Evolutionary conservation across 2,329 filamentous ascomycete species (phyloP), one percentile per base, ranked within the genome.

Genomic region (Cladophialophora immunda): DNA sequence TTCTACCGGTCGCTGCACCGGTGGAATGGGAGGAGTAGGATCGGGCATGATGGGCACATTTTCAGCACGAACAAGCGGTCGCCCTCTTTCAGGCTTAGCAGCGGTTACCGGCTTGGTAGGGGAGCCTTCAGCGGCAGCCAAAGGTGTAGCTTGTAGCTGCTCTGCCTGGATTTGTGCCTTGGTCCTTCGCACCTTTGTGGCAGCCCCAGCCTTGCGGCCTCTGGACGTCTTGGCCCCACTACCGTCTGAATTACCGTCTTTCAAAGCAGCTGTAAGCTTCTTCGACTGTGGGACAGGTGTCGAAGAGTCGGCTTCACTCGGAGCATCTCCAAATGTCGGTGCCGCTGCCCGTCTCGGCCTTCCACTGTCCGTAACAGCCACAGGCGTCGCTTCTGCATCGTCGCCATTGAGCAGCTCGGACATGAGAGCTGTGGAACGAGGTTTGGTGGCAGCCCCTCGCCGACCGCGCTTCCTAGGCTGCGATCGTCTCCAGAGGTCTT

Each of bases 321-420:
- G 63, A 34, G 66, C 64, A 38, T 77, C 77, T 52, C 82, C 82
- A 75, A 84, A 84, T 0, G 81, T 83, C 7, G 82, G 82, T 2
- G 82, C 82, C 19, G 82, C 82, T 47, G 82, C 82, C 68, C 82
- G 79, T 53, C 80, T 77, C 25, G 82, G 82, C 60, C 82, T 77
- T 34, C 82, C 82, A 54, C 81, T 84, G 64, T 84, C 82, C 11
- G 82, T 84, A 34, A 84, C 81, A 47, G 80, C 76, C 13, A 79
- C 68, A 15, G 72, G 71, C 22, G 71, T 67, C n/a, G 71, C 73
- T 4, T 76, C 77, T 55, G 79, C 76, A 45, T 82, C 81, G 32
- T 82, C 81, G 60, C 82, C 81, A 55, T 80, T 78, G 22, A 79
- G 80, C 64, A 84, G 72, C 71, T 83, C 81, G 7, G 79, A 79